Percentiles rank a stretch among this genome's conserved stretches.
Conservation (phyloP, 2,329 filamentous ascomycete genomes). For the Neonectria magnoliae region DNA sequence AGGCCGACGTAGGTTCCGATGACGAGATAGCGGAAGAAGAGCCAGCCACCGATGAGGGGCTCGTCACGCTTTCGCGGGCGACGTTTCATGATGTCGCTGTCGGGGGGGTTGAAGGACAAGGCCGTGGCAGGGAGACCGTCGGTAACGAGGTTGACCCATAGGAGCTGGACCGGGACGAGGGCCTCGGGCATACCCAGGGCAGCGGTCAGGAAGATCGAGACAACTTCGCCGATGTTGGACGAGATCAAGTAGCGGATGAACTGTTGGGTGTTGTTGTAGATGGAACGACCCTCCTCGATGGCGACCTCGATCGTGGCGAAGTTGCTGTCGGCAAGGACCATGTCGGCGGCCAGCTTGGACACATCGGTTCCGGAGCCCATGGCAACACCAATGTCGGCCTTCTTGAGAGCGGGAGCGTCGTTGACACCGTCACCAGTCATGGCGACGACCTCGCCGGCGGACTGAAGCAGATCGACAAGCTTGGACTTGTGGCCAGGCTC, state of each 20-base stretch:
- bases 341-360: constrained; percentile 94
- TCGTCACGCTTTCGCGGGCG: constrained; percentile 93
- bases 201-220: constrained; percentile 97
- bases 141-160: constrained; percentile 99
- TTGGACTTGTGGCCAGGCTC: constrained; percentile 98
- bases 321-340: constrained; percentile 98
- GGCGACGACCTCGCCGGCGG: constrained; percentile 91
- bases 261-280: constrained; percentile 99
- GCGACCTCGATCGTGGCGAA: constrained; percentile 97
- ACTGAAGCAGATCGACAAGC: constrained; percentile 94
- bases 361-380: constrained; percentile 99
- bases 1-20: constrained; percentile 95
- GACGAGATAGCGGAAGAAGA: constrained; percentile 97
- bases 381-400: constrained; percentile 97
- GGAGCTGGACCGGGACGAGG: constrained; percentile 93
- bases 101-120: constrained; percentile 97
- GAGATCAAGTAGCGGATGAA: constrained; percentile 99
- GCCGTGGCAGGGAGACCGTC: constrained; percentile 97
- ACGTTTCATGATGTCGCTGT: constrained; percentile 97
- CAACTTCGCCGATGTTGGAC: constrained; percentile 98
- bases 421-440: constrained; percentile 99
- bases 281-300: constrained; percentile 95
- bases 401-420: constrained; percentile 96
- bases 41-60: constrained; percentile 90
- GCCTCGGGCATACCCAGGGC: constrained; percentile 98